Conservation (phyloP, 768 basidiomycete genomes). For the Russula earlei region DNA sequence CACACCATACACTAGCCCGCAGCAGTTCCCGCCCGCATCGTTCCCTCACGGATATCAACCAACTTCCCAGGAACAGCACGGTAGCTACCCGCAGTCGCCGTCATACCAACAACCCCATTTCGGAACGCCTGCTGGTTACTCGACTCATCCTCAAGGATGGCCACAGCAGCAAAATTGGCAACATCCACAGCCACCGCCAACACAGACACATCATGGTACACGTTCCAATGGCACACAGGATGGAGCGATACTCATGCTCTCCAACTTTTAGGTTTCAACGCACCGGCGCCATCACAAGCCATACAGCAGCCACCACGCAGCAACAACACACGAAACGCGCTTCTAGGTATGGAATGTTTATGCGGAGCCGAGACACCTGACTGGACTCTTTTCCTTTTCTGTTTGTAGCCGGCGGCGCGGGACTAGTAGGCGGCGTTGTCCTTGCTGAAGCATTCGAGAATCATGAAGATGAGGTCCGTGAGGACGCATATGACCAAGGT, state of each 20-base stretch:
- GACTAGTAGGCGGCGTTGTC: constrained; percentile 54
- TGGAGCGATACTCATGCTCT: not conserved
- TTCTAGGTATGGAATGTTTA: not conserved
- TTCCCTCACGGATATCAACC: too few relatives aligned
- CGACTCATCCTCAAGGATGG: constrained; percentile 18
- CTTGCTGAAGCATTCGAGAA: constrained; percentile 43
- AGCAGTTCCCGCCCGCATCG: too few relatives aligned
- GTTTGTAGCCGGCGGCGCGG: constrained; percentile 39
- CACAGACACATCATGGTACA: constrained; percentile 14
- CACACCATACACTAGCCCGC: constrained; percentile 19
- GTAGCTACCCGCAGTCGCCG: too few relatives aligned
- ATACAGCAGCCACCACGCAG: not conserved
- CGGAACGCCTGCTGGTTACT: constrained; percentile 19
- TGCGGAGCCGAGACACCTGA: not conserved
- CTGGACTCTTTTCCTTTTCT: not conserved
- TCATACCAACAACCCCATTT: not conserved
- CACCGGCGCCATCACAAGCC: not conserved
- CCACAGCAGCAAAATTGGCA: constrained; percentile 11
- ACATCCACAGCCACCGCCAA: too few relatives aligned
- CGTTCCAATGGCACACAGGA: not conserved
- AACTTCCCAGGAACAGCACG: too few relatives aligned
- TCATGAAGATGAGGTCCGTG: constrained; percentile 28
- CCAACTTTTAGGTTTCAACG: constrained; percentile 2
- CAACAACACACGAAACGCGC: too few relatives aligned
- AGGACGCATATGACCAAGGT: constrained; percentile 32